A percentile compares a stretch with the other conserved stretches of the same genome.
Evolutionary conservation across 2,329 filamentous ascomycete genomes (phyloP).

Genomic region (Microdochium trichocladiopsis): DNA sequence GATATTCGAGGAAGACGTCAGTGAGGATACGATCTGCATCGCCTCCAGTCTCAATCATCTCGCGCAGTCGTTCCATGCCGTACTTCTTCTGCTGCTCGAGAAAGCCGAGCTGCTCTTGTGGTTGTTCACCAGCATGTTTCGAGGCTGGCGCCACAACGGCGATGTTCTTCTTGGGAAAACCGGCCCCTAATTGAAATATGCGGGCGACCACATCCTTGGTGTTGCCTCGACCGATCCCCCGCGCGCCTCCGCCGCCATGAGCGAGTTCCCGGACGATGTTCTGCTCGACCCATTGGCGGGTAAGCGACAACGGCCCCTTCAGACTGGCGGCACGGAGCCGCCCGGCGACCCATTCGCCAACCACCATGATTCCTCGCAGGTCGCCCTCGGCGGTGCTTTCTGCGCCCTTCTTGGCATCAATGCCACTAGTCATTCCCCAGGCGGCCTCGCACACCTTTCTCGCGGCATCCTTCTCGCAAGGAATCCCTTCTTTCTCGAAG

Average conservation of each 20-base stretch:
- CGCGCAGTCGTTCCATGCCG: slow-evolving; percentile 62
- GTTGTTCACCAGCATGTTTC: slow-evolving; percentile 44
- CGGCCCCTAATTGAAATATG: slow-evolving; percentile 73
- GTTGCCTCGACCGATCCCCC: slow-evolving; percentile 65
- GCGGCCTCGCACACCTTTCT: slow-evolving; percentile 76
- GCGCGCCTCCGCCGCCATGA: slow-evolving; percentile 63
- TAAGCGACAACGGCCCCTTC: slow-evolving; percentile 43
- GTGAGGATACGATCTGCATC: slow-evolving; percentile 73
- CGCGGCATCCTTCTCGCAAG: slow-evolving; percentile 83
- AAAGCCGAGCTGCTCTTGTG: slow-evolving; percentile 58
- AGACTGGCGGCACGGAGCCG: slow-evolving; percentile 49
- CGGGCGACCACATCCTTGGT: slow-evolving; percentile 68
- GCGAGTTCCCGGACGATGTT: slow-evolving; percentile 62
- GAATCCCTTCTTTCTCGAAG: slow-evolving; percentile 83
- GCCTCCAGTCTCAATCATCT: slow-evolving; percentile 74
- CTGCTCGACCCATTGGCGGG: slow-evolving; percentile 69
- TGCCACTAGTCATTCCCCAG: slow-evolving; percentile 71
- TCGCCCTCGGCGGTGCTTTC: slow-evolving; percentile 66
- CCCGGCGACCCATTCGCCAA: slow-evolving; percentile 78
- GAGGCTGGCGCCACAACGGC: slow-evolving; percentile 30
- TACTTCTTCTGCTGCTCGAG: slow-evolving; percentile 66
- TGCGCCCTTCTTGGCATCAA: slow-evolving; percentile 60
- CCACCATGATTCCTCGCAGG: slow-evolving; percentile 76
- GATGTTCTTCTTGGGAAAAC: slow-evolving; percentile 57
- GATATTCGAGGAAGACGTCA: slow-evolving; percentile 82